Base-by-base conservation (phyloP, 2,329 filamentous ascomycete species). In the Aaosphaeria pasadenensis region DNA sequence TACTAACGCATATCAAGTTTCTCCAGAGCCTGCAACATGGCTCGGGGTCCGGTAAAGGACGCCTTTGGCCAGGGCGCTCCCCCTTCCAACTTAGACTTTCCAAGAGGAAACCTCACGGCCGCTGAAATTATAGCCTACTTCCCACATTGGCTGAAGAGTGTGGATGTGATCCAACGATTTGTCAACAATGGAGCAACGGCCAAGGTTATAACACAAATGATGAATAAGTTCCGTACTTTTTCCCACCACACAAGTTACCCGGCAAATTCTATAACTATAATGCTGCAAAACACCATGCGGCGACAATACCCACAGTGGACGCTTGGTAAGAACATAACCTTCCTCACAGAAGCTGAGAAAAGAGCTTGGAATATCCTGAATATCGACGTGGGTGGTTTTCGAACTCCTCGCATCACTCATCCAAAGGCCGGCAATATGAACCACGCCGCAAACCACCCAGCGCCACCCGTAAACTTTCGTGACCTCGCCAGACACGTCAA, bases 161-260 rank as follows among this genome's bases (percentile, higher is more conserved):
- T 35, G 4, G 53, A 53, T 35, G 53, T 56, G 11, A 46, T 53
- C 13, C 41, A 51, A 4, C 48, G 53, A 11, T 41, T 53, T 33
- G 29, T 49, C 6, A 44, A 35, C 31, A 55, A 55, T 33, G 52
- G 52, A 6, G 47, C 11, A 6, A 47, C 11, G 3, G 5, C 43
- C 3, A 9, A 3, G 11, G 42, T 40, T 9, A 45, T 55, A 9
- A 29, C 44, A 7, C 11, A 13, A 30, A 50, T 55, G 24, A 43
- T 52, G 32, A 50, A 53, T 40, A 30, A 29, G 6, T 45, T 33
- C 43, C 45, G 52, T 4, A 32, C 33, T 11, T 35, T 47, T 24
- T 39, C 33, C 9, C 32, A 30, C 11, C 28, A 35, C 5, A 13
- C n/a, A 7, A 7, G 4, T 5, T 32, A 46, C 24, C 7, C 32